Conservation (phyloP, 208 protist species). For the Chromosphaera perkinsii region DNA sequence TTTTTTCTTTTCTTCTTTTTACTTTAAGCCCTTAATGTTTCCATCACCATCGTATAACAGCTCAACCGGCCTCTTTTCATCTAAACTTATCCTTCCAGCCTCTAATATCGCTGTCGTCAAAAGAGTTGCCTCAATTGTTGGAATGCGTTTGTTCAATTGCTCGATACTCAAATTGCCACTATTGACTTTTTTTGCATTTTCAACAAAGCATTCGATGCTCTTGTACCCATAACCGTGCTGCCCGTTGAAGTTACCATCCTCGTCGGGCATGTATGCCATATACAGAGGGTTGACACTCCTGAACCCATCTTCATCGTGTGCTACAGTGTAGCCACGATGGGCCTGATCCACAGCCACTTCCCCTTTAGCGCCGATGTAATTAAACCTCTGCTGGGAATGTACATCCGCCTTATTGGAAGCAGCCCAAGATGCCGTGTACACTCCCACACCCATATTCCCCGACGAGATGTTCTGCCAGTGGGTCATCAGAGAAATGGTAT, state of each 20-base stretch:
- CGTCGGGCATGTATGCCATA: conserved; percentile 42
- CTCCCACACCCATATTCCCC: conserved; percentile 40
- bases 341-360: conserved; percentile 47
- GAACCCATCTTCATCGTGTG: conserved; percentile 32
- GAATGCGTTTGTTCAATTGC: conserved; percentile 11
- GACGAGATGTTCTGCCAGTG: conserved; percentile 38
- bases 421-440: conserved; percentile 49
- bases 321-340: conserved; percentile 45
- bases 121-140: not conserved
- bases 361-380: conserved; percentile 42
- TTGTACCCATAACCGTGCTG: conserved; percentile 42
- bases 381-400: conserved; percentile 57
- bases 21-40: no score
- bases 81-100: conserved; percentile 1
- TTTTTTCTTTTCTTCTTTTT: no score
- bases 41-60: not conserved
- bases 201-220: conserved; percentile 33
- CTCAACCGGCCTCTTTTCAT: not conserved
- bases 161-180: not conserved
- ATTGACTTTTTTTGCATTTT: not conserved
- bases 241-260: conserved; percentile 24
- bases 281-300: conserved; percentile 45
- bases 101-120: conserved; percentile 27
- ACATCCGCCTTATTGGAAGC: conserved; percentile 43
- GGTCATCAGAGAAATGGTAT: conserved; percentile 53